phyloP scores from a whole-genome alignment of 352 stramenopile species.

The Phytopythium sindhum region DNA sequence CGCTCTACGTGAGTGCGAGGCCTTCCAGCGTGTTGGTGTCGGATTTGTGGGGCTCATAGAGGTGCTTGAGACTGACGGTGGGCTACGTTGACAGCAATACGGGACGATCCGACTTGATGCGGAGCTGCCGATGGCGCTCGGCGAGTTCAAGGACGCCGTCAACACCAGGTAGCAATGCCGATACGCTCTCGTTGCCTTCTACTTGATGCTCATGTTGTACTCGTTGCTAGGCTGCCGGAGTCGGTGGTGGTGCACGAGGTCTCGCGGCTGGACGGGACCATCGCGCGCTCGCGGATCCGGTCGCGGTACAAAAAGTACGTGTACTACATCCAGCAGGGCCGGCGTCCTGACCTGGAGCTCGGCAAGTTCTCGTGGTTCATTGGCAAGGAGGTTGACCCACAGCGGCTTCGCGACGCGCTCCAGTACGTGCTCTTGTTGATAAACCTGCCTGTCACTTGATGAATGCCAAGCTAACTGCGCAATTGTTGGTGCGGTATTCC shows the following conservation, averaged over 20 bases:
- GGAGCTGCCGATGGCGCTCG: constrained; percentile 33
- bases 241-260: constrained; percentile 53
- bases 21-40: neutral
- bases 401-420: constrained; percentile 61
- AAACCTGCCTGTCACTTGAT: neutral
- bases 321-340: constrained; percentile 87
- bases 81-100: constrained; percentile 57
- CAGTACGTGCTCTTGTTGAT: constrained; percentile 21
- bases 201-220: neutral
- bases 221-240: constrained; percentile 28
- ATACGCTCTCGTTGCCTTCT: neutral
- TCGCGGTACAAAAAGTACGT: constrained; percentile 88
- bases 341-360: constrained; percentile 61
- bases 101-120: constrained; percentile 63
- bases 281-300: constrained; percentile 51
- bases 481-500: neutral
- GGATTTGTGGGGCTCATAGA: neutral
- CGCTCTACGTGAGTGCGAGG: constrained; percentile 58
- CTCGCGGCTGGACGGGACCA: constrained; percentile 19
- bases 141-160: constrained; percentile 42
- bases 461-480: constrained; percentile 9
- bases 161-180: constrained; percentile 45
- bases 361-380: constrained; percentile 84
- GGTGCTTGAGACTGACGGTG: constrained; percentile 10
- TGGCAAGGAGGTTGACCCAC: constrained; percentile 56